A percentile compares a stretch with the other conserved stretches of the same genome.
These are phyloP conservation scores for Pseudogymnoascus sp. DNA, from an alignment of 2,329 filamentous ascomycete genomes.

Conservation along the genomic window DNA sequence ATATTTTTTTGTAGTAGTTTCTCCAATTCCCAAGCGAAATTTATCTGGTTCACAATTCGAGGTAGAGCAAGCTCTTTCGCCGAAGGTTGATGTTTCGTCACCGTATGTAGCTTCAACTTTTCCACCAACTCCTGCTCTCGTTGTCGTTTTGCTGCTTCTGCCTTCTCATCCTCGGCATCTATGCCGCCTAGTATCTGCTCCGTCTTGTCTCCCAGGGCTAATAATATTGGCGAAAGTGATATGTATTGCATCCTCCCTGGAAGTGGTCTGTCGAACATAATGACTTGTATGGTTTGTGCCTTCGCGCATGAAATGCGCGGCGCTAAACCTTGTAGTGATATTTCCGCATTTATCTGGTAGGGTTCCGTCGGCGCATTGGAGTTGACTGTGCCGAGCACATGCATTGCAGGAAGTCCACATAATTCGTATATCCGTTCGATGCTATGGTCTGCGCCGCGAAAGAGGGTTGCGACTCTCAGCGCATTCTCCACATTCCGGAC, in stretches of 20 bases:
- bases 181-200: constrained; percentile 43
- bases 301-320: constrained; percentile 69
- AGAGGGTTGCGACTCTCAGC: constrained; percentile 72
- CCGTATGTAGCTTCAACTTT: constrained; percentile 82
- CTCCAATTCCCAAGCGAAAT: constrained; percentile 89
- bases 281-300: constrained; percentile 72
- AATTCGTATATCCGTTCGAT: constrained; percentile 74
- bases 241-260: constrained; percentile 94
- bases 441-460: constrained; percentile 74
- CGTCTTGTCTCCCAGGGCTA: constrained; percentile 72
- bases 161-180: constrained; percentile 66
- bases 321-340: constrained; percentile 37
- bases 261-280: constrained; percentile 79
- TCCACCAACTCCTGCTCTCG: constrained; percentile 64
- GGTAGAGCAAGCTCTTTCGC: constrained; percentile 75
- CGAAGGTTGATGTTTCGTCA: constrained; percentile 67
- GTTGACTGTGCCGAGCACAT: constrained; percentile 82
- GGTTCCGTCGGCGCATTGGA: constrained; percentile 53
- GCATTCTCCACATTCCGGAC: constrained; percentile 75
- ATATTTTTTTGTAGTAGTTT: constrained; percentile 83
- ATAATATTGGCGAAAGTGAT: constrained; percentile 78
- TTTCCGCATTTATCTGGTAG: constrained; percentile 56
- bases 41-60: constrained; percentile 84
- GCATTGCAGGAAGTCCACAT: constrained; percentile 75
- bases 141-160: constrained; percentile 50